Base-by-base conservation (phyloP, 257 asterid genomes). In the Solanum lycopersicoides region DNA sequence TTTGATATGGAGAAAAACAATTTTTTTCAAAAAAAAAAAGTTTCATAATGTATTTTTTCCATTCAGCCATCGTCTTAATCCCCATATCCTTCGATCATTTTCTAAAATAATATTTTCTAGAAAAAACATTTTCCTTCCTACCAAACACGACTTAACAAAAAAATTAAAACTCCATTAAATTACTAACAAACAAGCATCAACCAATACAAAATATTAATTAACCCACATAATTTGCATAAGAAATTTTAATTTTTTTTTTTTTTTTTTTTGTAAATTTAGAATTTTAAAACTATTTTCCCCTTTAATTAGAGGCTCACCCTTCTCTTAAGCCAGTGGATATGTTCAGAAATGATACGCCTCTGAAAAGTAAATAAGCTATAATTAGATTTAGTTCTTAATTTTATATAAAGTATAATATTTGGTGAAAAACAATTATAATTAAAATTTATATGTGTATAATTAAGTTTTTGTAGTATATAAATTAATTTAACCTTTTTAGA, bases 301-400 rank as follows among this genome's bases (percentile, higher is more conserved):
- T 34, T 32, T 72, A 72, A 53, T 84, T 34, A 44, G 71, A 60
- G 68, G 3, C 69, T 35, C 86, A 92, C 95, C 92, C 88, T 90
- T 86, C 88, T 93, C 92, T 92, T 92, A 12, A 92, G 90, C 74
- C 88, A 89, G 47, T 71, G 90, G 59, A 93, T 88, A 82, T 93
- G 89, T 60, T 92, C 96, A 85, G 90, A 83, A 53, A 92, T 39
- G 88, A 88, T 91, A 32, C 92, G 87, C 63, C 92, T 88, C 96
- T 93, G 92, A 35, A 21, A 42, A 84, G 44, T 39, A 66, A 47
- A 74, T 15, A 30, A 53, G 45, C 50, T 66, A 16, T 30, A 41
- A 88, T 34, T 34, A 59, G 45, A 53, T 56, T 20, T 73, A 10
- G 25, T n/a, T 41, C 23, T 5, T 16, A 79, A 47, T 77, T 23